phyloP scores from a whole-genome alignment of 2,329 filamentous ascomycete genomes.

The Remersonia thermophila region DNA sequence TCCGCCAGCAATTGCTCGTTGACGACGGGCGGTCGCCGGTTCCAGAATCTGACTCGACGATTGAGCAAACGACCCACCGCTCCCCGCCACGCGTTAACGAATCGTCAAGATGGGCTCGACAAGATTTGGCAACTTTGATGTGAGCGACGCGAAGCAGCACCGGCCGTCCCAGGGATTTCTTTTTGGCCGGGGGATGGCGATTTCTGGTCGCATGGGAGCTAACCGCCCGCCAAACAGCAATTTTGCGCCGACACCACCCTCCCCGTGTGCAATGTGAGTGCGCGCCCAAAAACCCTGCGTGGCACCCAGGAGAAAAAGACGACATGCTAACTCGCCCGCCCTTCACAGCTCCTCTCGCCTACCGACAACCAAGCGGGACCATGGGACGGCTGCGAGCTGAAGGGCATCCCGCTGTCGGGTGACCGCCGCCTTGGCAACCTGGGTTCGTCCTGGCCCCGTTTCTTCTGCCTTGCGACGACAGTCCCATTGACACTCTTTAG shows the following conservation, averaged over 20 bases:
- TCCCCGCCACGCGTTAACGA: no score
- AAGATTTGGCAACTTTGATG: conserved; percentile 49
- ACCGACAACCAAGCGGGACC: conserved; percentile 45
- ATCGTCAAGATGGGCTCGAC: conserved; percentile 43
- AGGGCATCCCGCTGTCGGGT: conserved; percentile 59
- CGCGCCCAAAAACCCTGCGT: no score
- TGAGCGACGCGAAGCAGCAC: conserved; percentile 22
- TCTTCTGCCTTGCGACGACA: no score
- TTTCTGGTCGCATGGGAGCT: not conserved
- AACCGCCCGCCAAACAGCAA: conserved; percentile 35
- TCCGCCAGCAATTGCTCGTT: no score
- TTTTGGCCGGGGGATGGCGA: conserved; percentile 9
- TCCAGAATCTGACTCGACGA: no score
- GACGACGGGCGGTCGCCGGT: no score
- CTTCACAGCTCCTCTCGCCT: conserved; percentile 50
- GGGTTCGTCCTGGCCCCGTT: no score
- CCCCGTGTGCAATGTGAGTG: conserved; percentile 71
- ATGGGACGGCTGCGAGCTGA: conserved; percentile 61
- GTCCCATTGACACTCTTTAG: no score
- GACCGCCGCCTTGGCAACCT: conserved; percentile 65
- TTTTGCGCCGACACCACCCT: conserved; percentile 78
- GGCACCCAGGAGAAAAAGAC: no score
- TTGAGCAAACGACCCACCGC: no score
- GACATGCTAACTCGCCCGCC: no score
- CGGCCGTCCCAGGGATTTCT: no score